phyloP scores from a whole-genome alignment of 192 early-diverging fungal species.

The Coemansia sp. region DNA sequence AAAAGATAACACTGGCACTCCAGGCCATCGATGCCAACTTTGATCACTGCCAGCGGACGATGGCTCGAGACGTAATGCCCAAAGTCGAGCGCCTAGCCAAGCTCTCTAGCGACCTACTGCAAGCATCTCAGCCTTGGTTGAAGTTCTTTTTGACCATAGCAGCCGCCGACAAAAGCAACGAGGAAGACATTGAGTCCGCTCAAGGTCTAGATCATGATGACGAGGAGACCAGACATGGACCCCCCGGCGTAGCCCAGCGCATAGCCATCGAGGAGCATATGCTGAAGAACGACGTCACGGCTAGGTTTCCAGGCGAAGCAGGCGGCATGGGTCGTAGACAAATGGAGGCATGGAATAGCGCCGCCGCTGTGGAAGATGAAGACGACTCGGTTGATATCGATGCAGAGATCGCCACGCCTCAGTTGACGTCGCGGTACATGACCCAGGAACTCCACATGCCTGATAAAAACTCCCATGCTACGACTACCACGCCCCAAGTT shows the following conservation, averaged over 20 bases:
- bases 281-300: constrained; percentile 39
- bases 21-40: constrained; percentile 54
- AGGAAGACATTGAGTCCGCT: background rate
- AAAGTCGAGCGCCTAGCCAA: constrained; percentile 43
- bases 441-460: constrained; percentile 29
- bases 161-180: constrained; percentile 27
- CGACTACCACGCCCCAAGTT: constrained; percentile 15
- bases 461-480: background rate
- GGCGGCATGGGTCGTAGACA: background rate
- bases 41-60: constrained; percentile 50
- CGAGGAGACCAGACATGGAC: constrained; percentile 12
- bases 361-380: constrained; percentile 7
- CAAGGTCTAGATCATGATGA: constrained; percentile 1
- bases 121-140: constrained; percentile 52
- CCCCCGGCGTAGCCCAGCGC: constrained; percentile 22
- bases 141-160: constrained; percentile 55
- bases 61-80: constrained; percentile 51
- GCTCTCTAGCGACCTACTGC: constrained; percentile 40
- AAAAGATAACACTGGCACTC: constrained; percentile 49
- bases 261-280: constrained; percentile 31
- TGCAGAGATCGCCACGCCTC: constrained; percentile 45
- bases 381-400: constrained; percentile 37
- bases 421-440: constrained; percentile 53
- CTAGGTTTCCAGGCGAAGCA: constrained; percentile 31
- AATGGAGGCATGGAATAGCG: background rate